Conservation (phyloP, 768 basidiomycete genomes). For the Cystoderma amianthinum region DNA sequence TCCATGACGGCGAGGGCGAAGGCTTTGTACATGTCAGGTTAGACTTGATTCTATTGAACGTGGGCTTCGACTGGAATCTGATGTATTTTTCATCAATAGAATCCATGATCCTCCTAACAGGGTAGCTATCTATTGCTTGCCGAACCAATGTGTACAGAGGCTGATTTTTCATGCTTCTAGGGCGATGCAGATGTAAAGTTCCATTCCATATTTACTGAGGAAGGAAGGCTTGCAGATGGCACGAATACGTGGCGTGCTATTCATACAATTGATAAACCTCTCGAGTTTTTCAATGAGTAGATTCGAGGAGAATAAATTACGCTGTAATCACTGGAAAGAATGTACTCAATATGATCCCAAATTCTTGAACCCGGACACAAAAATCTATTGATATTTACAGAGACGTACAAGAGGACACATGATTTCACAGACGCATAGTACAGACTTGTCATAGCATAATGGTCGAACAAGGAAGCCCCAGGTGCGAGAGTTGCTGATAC, state of each 20-base stretch:
- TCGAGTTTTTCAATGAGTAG: conserved; percentile 69
- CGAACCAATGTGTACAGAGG: conserved; percentile 2
- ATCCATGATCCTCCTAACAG: conserved; percentile 73
- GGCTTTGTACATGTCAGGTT: conserved; percentile 72
- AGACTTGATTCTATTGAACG: conserved; percentile 9
- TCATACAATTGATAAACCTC: conserved; percentile 47
- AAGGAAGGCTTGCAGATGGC: conserved; percentile 37
- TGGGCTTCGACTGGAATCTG: conserved; percentile 2
- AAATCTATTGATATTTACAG: conserved; percentile 9
- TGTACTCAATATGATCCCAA: background rate
- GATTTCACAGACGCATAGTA: conserved; percentile 5
- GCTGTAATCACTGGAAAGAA: background rate
- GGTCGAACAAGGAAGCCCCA: background rate
- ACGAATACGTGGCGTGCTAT: conserved; percentile 60
- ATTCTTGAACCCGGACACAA: conserved; percentile 1
- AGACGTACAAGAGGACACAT: conserved; percentile 7
- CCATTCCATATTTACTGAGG: conserved; percentile 67
- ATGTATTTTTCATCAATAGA: conserved; percentile 24
- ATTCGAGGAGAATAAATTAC: conserved; percentile 8
- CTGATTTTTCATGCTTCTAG: conserved; percentile 22
- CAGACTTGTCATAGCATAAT: conserved; percentile 5
- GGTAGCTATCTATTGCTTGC: conserved; percentile 30
- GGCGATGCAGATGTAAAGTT: conserved; percentile 60
- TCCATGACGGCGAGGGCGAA: conserved; percentile 53
- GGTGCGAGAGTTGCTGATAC: no score